These are phyloP conservation scores for Chamaecyparis obtusa DNA, from an alignment of 75 land plant genomes.

Conservation along the genomic window DNA sequence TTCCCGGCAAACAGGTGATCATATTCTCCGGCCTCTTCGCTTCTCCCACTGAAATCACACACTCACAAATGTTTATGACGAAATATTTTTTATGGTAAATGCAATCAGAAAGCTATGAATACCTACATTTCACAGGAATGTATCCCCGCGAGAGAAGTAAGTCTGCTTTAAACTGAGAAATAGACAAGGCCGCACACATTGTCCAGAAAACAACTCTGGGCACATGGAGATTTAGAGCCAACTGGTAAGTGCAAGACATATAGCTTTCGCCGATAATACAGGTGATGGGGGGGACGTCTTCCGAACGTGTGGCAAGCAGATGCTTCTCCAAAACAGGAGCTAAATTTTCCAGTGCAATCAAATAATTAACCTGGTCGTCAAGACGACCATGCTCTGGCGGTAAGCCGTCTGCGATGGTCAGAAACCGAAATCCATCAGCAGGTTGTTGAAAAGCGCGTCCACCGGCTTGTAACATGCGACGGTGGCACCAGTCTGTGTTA, in stretches of 20 bases:
- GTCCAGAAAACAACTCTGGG: neutral
- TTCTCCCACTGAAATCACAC: neutral
- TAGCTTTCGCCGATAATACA: neutral
- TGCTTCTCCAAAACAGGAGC: too few species aligned
- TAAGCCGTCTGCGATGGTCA: too few species aligned
- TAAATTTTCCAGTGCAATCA: too few species aligned
- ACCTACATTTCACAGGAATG: neutral
- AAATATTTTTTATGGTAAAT: too few species aligned
- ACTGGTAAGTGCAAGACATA: neutral
- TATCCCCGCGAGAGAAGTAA: neutral
- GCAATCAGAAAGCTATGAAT: neutral
- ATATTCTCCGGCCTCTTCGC: neutral
- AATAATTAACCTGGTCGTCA: too few species aligned
- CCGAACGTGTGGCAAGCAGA: too few species aligned
- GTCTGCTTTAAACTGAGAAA: neutral
- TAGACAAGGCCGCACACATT: neutral
- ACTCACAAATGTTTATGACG: too few species aligned
- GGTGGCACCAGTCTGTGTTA: too few species aligned
- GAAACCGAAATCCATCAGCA: too few species aligned
- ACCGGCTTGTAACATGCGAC: too few species aligned
- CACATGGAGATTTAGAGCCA: neutral
- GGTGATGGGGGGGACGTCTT: neutral
- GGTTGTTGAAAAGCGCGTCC: too few species aligned
- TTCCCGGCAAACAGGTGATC: slow-evolving; percentile 2
- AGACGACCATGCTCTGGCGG: too few species aligned